Evolutionary conservation across 257 asterid species (phyloP).

Genomic region (Nicotiana paniculata): DNA sequence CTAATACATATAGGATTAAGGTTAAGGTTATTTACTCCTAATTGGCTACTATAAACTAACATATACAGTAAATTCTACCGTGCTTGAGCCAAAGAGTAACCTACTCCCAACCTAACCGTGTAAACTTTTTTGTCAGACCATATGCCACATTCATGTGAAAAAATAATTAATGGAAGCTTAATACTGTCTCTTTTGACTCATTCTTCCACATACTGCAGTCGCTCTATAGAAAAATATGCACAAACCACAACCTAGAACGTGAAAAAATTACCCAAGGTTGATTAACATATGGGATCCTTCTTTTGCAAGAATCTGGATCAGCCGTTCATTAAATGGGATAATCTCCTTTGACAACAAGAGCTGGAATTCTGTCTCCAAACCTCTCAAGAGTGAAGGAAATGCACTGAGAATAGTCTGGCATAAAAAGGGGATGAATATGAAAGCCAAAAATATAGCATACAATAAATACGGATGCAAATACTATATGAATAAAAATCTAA

Average conservation of each 20-base stretch:
- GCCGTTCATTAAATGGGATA: constrained; percentile 61
- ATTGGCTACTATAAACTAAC: no score
- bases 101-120: not conserved
- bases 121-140: not conserved
- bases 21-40: no score
- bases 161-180: not conserved
- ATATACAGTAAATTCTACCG: not conserved
- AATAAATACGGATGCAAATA: not conserved
- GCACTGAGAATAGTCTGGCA: constrained; percentile 55
- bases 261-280: constrained; percentile 50
- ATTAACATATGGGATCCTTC: constrained; percentile 47
- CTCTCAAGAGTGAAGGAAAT: constrained; percentile 70
- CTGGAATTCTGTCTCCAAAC: constrained; percentile 52
- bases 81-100: not conserved
- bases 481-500: not conserved
- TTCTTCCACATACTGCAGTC: not conserved
- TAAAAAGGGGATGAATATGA: not conserved
- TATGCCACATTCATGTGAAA: constrained; percentile 1
- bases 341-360: constrained; percentile 38
- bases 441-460: not conserved
- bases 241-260: not conserved
- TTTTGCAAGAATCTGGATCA: constrained; percentile 58
- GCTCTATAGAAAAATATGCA: not conserved
- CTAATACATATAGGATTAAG: no score
- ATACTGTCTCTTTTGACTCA: not conserved